Percentiles rank a stretch among this genome's conserved stretches.
Evolutionary conservation across 352 stramenopile genomes (phyloP).

Genomic region (Phytophthora macrochlamydospora): DNA sequence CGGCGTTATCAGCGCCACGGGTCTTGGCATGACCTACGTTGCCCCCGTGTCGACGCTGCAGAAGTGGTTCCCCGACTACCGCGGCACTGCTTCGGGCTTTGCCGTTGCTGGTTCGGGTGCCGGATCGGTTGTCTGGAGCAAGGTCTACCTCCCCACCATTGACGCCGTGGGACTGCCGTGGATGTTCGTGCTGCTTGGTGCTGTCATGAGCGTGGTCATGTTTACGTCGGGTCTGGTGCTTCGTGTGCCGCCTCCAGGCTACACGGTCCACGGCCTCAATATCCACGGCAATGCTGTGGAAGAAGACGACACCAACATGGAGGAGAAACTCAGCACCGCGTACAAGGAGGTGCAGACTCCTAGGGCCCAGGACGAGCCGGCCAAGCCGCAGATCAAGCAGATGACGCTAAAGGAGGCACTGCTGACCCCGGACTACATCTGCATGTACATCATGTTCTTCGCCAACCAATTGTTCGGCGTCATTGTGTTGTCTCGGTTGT

Average conservation of each 20-base stretch:
- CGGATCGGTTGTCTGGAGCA: conserved; percentile 65
- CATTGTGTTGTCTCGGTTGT: conserved; percentile 59
- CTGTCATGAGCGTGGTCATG: conserved; percentile 43
- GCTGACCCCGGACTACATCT: conserved; percentile 52
- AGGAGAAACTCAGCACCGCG: conserved; percentile 42
- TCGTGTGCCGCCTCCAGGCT: conserved; percentile 52
- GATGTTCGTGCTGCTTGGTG: conserved; percentile 58
- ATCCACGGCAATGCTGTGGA: conserved; percentile 56
- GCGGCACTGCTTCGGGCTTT: conserved; percentile 66
- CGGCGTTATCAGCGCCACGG: conserved; percentile 64
- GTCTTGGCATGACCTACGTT: conserved; percentile 73
- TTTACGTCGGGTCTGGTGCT: conserved; percentile 52
- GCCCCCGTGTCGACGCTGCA: conserved; percentile 66
- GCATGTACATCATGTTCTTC: conserved; percentile 68
- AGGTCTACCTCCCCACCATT: conserved; percentile 59
- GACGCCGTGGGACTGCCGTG: conserved; percentile 46
- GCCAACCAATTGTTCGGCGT: conserved; percentile 60
- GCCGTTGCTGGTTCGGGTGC: conserved; percentile 63
- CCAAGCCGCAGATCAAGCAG: conserved; percentile 36
- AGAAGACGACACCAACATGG: conserved; percentile 22
- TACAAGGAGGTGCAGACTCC: conserved; percentile 51
- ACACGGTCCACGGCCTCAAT: conserved; percentile 51
- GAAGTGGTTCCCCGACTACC: conserved; percentile 82
- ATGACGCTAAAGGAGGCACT: conserved; percentile 51
- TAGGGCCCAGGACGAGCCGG: conserved; percentile 25